Conservation (phyloP, 2,329 filamentous ascomycete genomes). For the Calonectria leucothoes region DNA sequence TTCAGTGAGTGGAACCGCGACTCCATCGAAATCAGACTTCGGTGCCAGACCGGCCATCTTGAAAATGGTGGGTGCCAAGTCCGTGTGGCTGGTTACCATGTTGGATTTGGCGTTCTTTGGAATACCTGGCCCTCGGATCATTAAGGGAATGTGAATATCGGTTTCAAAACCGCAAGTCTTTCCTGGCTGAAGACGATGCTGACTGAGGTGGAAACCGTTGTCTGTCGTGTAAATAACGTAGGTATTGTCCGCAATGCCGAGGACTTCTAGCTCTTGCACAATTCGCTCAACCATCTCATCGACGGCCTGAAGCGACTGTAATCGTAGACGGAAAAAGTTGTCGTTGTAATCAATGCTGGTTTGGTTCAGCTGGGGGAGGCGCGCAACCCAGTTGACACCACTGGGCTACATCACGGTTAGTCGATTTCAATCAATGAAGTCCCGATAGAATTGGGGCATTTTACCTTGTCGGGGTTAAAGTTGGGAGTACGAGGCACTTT, state of each 20-base stretch:
- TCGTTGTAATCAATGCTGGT: slow-evolving; percentile 50
- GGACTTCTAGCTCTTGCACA: slow-evolving; percentile 47
- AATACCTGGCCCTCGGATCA: slow-evolving; percentile 62
- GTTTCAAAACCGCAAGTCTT: slow-evolving; percentile 64
- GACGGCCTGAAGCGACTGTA: slow-evolving; percentile 57
- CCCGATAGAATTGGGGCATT: background rate
- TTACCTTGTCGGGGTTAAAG: slow-evolving; percentile 69
- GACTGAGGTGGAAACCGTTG: slow-evolving; percentile 65
- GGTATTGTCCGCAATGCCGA: slow-evolving; percentile 52
- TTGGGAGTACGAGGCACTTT: slow-evolving; percentile 70
- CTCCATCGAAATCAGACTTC: background rate
- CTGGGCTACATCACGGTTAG: slow-evolving; percentile 43
- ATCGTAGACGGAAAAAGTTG: slow-evolving; percentile 53
- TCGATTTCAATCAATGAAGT: too few species aligned
- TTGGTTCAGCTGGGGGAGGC: slow-evolving; percentile 48
- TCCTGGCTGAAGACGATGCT: slow-evolving; percentile 63
- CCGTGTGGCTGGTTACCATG: background rate
- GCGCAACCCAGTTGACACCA: slow-evolving; percentile 57
- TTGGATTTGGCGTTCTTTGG: too few species aligned
- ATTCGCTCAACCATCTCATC: slow-evolving; percentile 58
- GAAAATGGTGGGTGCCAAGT: background rate
- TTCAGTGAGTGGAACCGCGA: background rate
- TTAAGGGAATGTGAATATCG: slow-evolving; percentile 63
- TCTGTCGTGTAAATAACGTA: slow-evolving; percentile 66
- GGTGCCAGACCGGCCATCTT: background rate